phyloP scores from a whole-genome alignment of 1,284 basidiomycete species.

The Ustanciosporium gigantosporum region DNA sequence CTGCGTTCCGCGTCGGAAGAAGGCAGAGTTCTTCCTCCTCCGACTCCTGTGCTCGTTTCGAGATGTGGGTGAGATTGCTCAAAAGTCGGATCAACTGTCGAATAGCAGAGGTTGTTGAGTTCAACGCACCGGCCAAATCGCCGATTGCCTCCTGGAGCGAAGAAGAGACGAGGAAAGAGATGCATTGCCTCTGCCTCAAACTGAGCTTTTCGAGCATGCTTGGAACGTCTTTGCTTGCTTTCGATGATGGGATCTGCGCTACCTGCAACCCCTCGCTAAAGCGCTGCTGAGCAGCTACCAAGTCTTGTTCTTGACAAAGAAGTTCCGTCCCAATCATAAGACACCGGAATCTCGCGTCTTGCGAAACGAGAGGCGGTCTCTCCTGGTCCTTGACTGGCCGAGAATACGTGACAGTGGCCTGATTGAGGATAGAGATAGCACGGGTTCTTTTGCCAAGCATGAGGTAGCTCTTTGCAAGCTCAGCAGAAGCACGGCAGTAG shows the following conservation, averaged over 20 bases:
- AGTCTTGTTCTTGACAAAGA: slow-evolving; percentile 6
- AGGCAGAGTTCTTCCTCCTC: slow-evolving; percentile 3
- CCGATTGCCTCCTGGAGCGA: slow-evolving; percentile 19
- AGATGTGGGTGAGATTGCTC: slow-evolving; percentile 12
- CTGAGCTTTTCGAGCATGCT: slow-evolving; percentile 20
- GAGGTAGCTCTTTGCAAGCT: slow-evolving; percentile 17
- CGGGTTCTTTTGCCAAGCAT: slow-evolving; percentile 22
- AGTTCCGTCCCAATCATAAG: slow-evolving; percentile 27
- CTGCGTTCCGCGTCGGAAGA: not conserved
- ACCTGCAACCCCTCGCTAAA: slow-evolving; percentile 26
- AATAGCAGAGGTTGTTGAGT: slow-evolving; percentile 20
- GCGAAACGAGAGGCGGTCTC: slow-evolving; percentile 10
- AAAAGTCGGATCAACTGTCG: slow-evolving; percentile 23
- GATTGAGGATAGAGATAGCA: slow-evolving; percentile 17
- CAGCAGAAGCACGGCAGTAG: slow-evolving; percentile 24
- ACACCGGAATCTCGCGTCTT: slow-evolving; percentile 31
- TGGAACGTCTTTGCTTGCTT: slow-evolving; percentile 5
- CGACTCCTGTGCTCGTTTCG: slow-evolving; percentile 3
- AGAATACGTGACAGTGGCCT: not conserved
- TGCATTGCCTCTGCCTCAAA: slow-evolving; percentile 27
- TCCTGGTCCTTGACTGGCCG: not conserved
- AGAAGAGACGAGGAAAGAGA: slow-evolving; percentile 17
- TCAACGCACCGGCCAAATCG: slow-evolving; percentile 23
- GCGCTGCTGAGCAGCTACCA: slow-evolving; percentile 11
- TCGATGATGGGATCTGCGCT: slow-evolving; percentile 7